These are phyloP conservation scores for Xylaria acuta DNA, from an alignment of 495 filamentous ascomycete species.

Conservation along the genomic window DNA sequence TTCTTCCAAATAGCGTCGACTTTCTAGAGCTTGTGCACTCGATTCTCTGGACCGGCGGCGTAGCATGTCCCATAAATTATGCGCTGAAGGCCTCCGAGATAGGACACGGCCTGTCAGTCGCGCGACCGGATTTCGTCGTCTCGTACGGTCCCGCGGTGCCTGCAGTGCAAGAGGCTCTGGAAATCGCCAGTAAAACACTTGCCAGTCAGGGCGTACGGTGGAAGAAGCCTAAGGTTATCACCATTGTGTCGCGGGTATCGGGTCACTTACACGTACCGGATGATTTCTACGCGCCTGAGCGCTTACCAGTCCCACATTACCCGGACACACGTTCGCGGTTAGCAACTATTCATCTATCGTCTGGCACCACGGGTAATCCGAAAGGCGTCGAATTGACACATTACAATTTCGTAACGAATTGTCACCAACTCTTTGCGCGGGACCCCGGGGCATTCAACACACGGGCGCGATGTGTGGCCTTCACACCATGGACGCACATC, in stretches of 20 bases:
- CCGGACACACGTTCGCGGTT: conserved; percentile 33
- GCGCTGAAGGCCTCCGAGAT: conserved; percentile 37
- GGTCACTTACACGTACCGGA: conserved; percentile 31
- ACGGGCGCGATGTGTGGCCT: conserved; percentile 39
- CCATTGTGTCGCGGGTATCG: conserved; percentile 28
- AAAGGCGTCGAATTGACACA: conserved; percentile 83
- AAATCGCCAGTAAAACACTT: conserved; percentile 27
- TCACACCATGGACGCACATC: conserved; percentile 49
- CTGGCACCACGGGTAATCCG: conserved; percentile 75
- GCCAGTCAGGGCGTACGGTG: conserved; percentile 29
- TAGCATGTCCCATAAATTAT: conserved; percentile 36
- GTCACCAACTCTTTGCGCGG: conserved; percentile 42
- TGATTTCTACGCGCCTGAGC: conserved; percentile 32
- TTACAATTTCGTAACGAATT: conserved; percentile 70
- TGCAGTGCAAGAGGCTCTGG: conserved; percentile 29
- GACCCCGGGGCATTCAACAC: conserved; percentile 40
- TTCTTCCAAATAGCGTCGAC: conserved; percentile 47
- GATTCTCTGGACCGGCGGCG: conserved; percentile 38
- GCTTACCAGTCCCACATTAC: conserved; percentile 46
- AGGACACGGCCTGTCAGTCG: conserved; percentile 33
- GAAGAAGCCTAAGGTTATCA: conserved; percentile 31
- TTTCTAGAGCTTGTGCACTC: conserved; percentile 44
- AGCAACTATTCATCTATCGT: conserved; percentile 38
- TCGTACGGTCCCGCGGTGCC: conserved; percentile 36
- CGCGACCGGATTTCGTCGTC: conserved; percentile 41